Percentiles rank a stretch among this genome's conserved stretches.
These are phyloP conservation scores for Pseudocercospora fuligena DNA, from an alignment of 2,329 filamentous ascomycete genomes.

Conservation along the genomic window DNA sequence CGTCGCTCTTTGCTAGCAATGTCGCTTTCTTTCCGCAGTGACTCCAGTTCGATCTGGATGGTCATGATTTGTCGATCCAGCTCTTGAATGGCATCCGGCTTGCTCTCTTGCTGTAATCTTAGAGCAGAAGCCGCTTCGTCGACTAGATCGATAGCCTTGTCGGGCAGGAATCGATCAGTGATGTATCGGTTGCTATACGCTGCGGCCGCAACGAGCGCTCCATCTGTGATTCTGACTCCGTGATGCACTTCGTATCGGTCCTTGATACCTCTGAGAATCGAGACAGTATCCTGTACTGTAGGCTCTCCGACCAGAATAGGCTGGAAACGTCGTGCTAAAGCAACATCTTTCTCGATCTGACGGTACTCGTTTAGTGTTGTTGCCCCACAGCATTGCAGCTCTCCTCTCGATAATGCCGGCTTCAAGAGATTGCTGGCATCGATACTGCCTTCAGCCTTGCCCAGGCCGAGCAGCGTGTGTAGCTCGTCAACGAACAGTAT, in stretches of 20 bases:
- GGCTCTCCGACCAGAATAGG: slow-evolving; percentile 94
- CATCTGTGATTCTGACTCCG: slow-evolving; percentile 91
- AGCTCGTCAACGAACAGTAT: slow-evolving; percentile 96
- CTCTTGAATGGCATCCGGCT: slow-evolving; percentile 90
- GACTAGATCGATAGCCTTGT: slow-evolving; percentile 96
- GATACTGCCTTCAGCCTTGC: slow-evolving; percentile 94
- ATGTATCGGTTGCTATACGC: slow-evolving; percentile 95
- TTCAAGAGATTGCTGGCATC: slow-evolving; percentile 95
- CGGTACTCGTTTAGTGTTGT: slow-evolving; percentile 93
- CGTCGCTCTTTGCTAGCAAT: slow-evolving; percentile 84
- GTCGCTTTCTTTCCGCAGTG: slow-evolving; percentile 90
- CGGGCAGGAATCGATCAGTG: slow-evolving; percentile 91
- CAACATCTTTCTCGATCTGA: slow-evolving; percentile 93
- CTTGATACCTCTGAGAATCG: slow-evolving; percentile 93
- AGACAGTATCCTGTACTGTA: slow-evolving; percentile 88
- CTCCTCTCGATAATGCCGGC: slow-evolving; percentile 87
- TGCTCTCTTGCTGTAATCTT: slow-evolving; percentile 92
- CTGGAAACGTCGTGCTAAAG: slow-evolving; percentile 88
- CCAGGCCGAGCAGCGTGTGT: slow-evolving; percentile 86
- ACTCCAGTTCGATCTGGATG: slow-evolving; percentile 95
- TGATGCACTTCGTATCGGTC: slow-evolving; percentile 98
- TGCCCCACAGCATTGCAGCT: slow-evolving; percentile 92
- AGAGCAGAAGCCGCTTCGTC: slow-evolving; percentile 93
- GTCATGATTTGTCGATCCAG: slow-evolving; percentile 96
- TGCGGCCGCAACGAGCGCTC: slow-evolving; percentile 87